Evolutionary conservation across 306 rosid species (phyloP).

Genomic region (Prunus mume): DNA sequence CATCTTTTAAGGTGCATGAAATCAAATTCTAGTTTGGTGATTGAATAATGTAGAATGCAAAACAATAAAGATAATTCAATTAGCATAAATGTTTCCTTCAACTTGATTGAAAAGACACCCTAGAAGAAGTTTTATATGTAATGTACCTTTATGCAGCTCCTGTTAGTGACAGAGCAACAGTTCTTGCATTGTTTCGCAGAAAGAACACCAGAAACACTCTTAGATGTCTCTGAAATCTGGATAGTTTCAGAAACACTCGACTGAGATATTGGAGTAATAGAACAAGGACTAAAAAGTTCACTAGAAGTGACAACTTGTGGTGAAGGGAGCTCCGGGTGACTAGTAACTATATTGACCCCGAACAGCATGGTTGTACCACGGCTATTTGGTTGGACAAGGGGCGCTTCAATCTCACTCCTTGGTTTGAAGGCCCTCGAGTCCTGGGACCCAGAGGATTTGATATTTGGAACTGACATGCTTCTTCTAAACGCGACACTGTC

Average conservation of each 20-base stretch:
- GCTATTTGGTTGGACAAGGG: conserved; percentile 29
- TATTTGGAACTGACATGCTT: conserved; percentile 35
- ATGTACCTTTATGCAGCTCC: conserved; percentile 68
- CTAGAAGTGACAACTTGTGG: conserved; percentile 42
- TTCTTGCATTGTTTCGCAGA: conserved; percentile 42
- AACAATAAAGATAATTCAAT: not conserved
- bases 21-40: not conserved
- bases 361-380: conserved; percentile 32
- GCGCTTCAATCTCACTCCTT: conserved; percentile 38
- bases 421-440: conserved; percentile 29
- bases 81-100: not conserved
- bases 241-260: conserved; percentile 34
- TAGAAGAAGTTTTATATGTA: not conserved
- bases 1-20: not conserved
- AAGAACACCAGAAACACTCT: conserved; percentile 22
- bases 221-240: conserved; percentile 31
- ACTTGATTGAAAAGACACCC: not conserved
- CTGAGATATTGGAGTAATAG: conserved; percentile 47
- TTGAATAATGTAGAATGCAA: not conserved
- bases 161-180: conserved; percentile 33
- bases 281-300: conserved; percentile 30
- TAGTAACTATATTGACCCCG: conserved; percentile 44
- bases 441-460: conserved; percentile 37
- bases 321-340: conserved; percentile 71
- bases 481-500: conserved; percentile 24